These are phyloP conservation scores for Tolypocladium ophioglossoides DNA, from an alignment of 2,329 filamentous ascomycete species.

Conservation along the genomic window DNA sequence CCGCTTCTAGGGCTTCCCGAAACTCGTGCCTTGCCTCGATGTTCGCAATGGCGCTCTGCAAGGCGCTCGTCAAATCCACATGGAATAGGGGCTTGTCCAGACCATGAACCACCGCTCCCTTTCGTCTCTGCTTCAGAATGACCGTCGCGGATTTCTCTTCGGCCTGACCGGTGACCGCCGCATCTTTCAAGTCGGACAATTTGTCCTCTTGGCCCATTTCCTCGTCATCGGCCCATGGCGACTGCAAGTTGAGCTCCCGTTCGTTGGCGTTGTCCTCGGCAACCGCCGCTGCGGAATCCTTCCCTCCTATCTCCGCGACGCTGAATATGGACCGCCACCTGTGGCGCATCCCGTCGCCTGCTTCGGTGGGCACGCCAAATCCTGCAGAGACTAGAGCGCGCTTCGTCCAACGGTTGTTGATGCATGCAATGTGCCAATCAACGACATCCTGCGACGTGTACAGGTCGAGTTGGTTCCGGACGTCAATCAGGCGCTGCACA, in stretches of 20 bases:
- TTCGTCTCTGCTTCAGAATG: slow-evolving; percentile 25
- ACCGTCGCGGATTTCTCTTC: slow-evolving; percentile 28
- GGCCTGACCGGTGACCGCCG: not conserved
- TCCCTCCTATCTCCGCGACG: slow-evolving; percentile 74
- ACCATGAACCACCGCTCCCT: slow-evolving; percentile 64
- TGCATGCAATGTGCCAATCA: slow-evolving; percentile 92
- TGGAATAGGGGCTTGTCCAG: slow-evolving; percentile 89
- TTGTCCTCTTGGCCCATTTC: slow-evolving; percentile 23
- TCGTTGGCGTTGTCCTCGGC: slow-evolving; percentile 57
- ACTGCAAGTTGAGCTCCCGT: slow-evolving; percentile 5
- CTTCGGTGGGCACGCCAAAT: slow-evolving; percentile 68
- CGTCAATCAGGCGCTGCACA: slow-evolving; percentile 84
- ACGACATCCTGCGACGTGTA: slow-evolving; percentile 73
- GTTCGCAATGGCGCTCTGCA: slow-evolving; percentile 80
- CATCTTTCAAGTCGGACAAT: not conserved
- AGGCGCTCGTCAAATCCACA: slow-evolving; percentile 76
- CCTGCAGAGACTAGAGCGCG: slow-evolving; percentile 77
- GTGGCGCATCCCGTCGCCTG: slow-evolving; percentile 34
- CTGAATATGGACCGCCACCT: slow-evolving; percentile 95
- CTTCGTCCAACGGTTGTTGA: slow-evolving; percentile 88
- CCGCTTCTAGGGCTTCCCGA: slow-evolving; percentile 3
- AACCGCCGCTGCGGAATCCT: slow-evolving; percentile 54
- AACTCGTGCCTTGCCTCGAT: slow-evolving; percentile 44
- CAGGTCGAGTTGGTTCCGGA: slow-evolving; percentile 84
- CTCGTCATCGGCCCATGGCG: slow-evolving; percentile 16